These are phyloP conservation scores for Lasiosphaeria ovina DNA, from an alignment of 495 filamentous ascomycete species.

Conservation along the genomic window DNA sequence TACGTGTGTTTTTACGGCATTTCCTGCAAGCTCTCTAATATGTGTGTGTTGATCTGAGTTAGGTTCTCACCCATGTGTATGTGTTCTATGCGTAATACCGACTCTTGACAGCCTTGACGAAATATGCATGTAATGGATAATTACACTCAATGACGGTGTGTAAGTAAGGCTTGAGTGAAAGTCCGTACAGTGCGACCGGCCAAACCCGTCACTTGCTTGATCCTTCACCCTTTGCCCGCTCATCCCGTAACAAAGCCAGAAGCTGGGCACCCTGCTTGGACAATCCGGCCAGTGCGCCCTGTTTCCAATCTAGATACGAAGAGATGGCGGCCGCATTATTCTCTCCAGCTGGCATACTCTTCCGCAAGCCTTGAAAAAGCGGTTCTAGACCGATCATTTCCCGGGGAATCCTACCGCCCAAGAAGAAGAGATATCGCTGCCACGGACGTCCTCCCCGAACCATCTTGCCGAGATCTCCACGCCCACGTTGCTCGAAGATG, in stretches of 20 bases:
- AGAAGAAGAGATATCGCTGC: slow-evolving; percentile 1
- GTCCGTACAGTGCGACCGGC: too few relatives aligned
- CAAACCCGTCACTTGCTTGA: too few relatives aligned
- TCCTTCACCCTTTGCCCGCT: neutral
- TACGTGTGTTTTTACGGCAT: too few relatives aligned
- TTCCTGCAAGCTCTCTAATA: too few relatives aligned
- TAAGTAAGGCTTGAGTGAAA: too few relatives aligned
- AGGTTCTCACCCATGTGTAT: too few relatives aligned
- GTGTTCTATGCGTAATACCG: too few relatives aligned
- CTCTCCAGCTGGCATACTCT: neutral
- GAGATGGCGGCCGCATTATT: neutral
- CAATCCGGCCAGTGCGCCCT: neutral
- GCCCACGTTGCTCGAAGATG: slow-evolving; percentile 33
- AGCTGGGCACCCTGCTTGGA: neutral
- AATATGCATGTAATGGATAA: too few relatives aligned
- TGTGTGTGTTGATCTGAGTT: too few relatives aligned
- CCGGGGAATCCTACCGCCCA: neutral
- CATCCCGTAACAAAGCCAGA: neutral
- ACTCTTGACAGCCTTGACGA: too few relatives aligned
- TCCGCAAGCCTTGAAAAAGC: neutral
- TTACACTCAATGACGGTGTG: too few relatives aligned
- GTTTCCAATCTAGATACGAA: neutral
- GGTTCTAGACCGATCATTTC: neutral
- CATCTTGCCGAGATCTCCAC: slow-evolving; percentile 12
- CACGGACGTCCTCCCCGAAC: neutral